Percentiles rank a stretch among this genome's conserved stretches.
These are phyloP conservation scores for Dactylellina parvicollis DNA, from an alignment of 2,329 filamentous ascomycete species.

Conservation along the genomic window DNA sequence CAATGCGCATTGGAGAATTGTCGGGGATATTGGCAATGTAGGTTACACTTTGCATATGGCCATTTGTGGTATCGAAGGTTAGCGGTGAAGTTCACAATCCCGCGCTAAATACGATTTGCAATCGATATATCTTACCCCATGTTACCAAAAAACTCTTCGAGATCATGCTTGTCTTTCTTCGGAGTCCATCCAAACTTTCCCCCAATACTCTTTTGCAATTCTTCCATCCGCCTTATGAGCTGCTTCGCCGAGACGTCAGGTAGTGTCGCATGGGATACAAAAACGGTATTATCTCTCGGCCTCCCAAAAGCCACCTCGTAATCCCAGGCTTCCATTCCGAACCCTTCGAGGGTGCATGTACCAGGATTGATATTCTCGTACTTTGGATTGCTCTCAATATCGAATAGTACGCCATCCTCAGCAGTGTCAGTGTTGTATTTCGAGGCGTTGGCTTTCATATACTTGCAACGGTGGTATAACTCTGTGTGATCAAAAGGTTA, in stretches of 20 bases:
- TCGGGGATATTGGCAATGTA: slow-evolving; percentile 10
- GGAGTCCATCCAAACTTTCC: slow-evolving; percentile 25
- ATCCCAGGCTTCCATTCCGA: slow-evolving; percentile 51
- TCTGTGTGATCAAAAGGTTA: neutral
- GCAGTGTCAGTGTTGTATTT: slow-evolving; percentile 28
- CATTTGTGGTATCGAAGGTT: too few species aligned
- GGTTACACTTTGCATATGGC: neutral
- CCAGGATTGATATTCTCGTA: slow-evolving; percentile 45
- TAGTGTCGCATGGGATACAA: slow-evolving; percentile 14
- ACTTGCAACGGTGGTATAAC: slow-evolving; percentile 27
- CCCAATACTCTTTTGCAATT: slow-evolving; percentile 1
- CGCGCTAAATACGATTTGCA: neutral
- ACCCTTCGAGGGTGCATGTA: slow-evolving; percentile 43
- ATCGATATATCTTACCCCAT: slow-evolving; percentile 14
- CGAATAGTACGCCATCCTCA: slow-evolving; percentile 32
- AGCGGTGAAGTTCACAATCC: neutral
- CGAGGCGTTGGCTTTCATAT: slow-evolving; percentile 13
- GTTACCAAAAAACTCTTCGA: slow-evolving; percentile 32
- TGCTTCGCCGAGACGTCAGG: slow-evolving; percentile 25
- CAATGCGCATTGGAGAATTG: slow-evolving; percentile 11
- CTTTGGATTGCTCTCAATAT: slow-evolving; percentile 35
- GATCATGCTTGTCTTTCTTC: slow-evolving; percentile 34
- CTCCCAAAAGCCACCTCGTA: slow-evolving; percentile 24
- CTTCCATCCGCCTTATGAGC: slow-evolving; percentile 15
- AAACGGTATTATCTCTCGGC: slow-evolving; percentile 19